phyloP scores from a whole-genome alignment of 192 early-diverging fungal genomes.

The Backusella australiensis region DNA sequence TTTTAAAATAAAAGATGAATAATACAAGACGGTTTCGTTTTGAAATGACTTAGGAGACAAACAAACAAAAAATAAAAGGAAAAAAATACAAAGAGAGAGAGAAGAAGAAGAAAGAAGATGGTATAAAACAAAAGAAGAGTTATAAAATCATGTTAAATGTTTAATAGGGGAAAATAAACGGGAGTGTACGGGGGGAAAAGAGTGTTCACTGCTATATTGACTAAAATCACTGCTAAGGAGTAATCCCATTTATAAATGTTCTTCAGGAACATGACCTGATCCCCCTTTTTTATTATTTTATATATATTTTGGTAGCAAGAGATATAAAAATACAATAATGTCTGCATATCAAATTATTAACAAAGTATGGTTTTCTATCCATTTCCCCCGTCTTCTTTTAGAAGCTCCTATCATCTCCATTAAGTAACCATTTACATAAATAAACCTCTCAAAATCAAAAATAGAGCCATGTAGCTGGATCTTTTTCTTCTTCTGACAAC shows the following conservation, averaged over 20 bases:
- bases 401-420: not conserved
- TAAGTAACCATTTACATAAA: not conserved
- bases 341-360: constrained; percentile 1
- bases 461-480: not conserved
- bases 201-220: not conserved
- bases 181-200: not conserved
- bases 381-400: not conserved
- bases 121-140: not conserved
- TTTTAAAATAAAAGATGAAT: not conserved
- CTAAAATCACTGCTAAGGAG: constrained; percentile 1
- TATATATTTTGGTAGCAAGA: not conserved
- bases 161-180: not conserved
- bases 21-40: not conserved
- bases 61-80: not conserved
- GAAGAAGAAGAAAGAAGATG: not conserved
- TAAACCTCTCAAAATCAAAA: not conserved
- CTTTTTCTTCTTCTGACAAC: not conserved
- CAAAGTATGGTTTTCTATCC: not conserved
- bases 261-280: not conserved
- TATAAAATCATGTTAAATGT: not conserved
- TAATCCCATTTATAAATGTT: not conserved
- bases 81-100: not conserved
- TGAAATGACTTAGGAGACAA: not conserved
- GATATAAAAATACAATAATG: not conserved
- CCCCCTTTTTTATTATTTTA: not conserved